Evolutionary conservation across 2,329 filamentous ascomycete genomes (phyloP).

Genomic region (Ascochyta clinopodiicola): DNA sequence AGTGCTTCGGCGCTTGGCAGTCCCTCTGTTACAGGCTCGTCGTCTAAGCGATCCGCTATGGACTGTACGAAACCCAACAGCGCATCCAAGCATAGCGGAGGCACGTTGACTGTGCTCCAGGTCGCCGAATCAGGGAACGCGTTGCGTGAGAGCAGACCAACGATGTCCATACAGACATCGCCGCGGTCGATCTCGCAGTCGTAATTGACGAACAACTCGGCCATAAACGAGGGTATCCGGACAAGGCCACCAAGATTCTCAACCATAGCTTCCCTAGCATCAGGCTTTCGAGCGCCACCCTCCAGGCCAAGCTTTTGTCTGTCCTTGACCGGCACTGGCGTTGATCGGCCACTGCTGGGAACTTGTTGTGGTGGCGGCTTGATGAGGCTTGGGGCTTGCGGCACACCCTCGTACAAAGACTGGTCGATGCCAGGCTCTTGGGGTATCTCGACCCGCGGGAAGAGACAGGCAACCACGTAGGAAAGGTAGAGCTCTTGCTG

Average conservation of each 20-base stretch:
- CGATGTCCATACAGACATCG: conserved; percentile 94
- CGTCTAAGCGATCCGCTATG: conserved; percentile 82
- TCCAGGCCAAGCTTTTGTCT: conserved; percentile 91
- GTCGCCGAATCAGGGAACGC: conserved; percentile 96
- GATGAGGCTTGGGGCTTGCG: conserved; percentile 84
- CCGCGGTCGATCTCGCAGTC: conserved; percentile 92
- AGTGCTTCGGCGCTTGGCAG: conserved; percentile 71
- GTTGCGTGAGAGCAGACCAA: conserved; percentile 89
- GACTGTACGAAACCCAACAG: conserved; percentile 90
- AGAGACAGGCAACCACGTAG: conserved; percentile 91
- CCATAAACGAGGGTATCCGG: conserved; percentile 92
- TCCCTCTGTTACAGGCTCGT: conserved; percentile 68
- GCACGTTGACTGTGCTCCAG: conserved; percentile 98
- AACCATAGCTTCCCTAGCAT: conserved; percentile 97
- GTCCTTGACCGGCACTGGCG: conserved; percentile 90
- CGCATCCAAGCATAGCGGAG: conserved; percentile 90
- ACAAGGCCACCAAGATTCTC: conserved; percentile 92
- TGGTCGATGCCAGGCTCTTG: conserved; percentile 89
- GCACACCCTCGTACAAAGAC: conserved; percentile 88
- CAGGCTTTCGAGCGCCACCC: conserved; percentile 88
- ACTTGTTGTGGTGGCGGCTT: conserved; percentile 76
- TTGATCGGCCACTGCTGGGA: conserved; percentile 76
- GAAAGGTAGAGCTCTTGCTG: conserved; percentile 96
- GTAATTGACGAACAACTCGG: conserved; percentile 96
- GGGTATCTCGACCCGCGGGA: conserved; percentile 93